A percentile compares a stretch with the other conserved stretches of the same genome.
Conservation (phyloP, 805 yeast genomes). For the Ogataea paraovalis region DNA sequence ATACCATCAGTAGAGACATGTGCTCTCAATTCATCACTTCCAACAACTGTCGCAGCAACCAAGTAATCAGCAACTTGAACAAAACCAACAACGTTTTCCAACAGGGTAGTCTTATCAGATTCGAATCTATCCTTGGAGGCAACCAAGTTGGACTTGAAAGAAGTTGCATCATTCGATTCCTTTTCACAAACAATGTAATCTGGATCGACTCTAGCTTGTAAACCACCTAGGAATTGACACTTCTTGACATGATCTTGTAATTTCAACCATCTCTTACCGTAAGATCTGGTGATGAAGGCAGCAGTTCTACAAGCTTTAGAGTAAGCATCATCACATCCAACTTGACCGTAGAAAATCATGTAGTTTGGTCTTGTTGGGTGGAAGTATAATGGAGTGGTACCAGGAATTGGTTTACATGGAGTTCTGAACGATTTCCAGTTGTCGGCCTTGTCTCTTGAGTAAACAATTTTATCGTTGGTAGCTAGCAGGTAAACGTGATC, state of each 20-base stretch:
- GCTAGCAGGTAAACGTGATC: constrained; percentile 55
- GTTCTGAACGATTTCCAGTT: constrained; percentile 49
- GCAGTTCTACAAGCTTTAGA: constrained; percentile 48
- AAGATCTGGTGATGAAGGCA: constrained; percentile 60
- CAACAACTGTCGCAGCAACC: constrained; percentile 60
- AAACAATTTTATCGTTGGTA: constrained; percentile 44
- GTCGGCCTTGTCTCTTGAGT: constrained; percentile 65
- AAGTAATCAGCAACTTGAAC: constrained; percentile 66
- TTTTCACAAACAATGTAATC: constrained; percentile 61
- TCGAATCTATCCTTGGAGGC: constrained; percentile 51
- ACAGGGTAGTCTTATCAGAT: constrained; percentile 33
- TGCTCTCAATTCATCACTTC: constrained; percentile 52
- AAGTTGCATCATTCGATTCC: constrained; percentile 34
- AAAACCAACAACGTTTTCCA: constrained; percentile 62
- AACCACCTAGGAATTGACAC: constrained; percentile 63
- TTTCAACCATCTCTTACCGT: constrained; percentile 59
- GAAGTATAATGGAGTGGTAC: constrained; percentile 49
- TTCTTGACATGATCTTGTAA: constrained; percentile 50
- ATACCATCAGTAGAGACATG: constrained; percentile 71
- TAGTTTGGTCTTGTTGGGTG: constrained; percentile 56
- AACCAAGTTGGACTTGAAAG: constrained; percentile 32
- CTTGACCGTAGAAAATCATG: constrained; percentile 66
- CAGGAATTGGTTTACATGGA: constrained; percentile 48
- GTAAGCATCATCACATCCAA: constrained; percentile 47
- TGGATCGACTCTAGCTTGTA: constrained; percentile 39